Percentiles rank a stretch among this genome's conserved stretches.
Evolutionary conservation across 2,329 filamentous ascomycete species (phyloP).

Genomic region (Colletotrichum graminicola): DNA sequence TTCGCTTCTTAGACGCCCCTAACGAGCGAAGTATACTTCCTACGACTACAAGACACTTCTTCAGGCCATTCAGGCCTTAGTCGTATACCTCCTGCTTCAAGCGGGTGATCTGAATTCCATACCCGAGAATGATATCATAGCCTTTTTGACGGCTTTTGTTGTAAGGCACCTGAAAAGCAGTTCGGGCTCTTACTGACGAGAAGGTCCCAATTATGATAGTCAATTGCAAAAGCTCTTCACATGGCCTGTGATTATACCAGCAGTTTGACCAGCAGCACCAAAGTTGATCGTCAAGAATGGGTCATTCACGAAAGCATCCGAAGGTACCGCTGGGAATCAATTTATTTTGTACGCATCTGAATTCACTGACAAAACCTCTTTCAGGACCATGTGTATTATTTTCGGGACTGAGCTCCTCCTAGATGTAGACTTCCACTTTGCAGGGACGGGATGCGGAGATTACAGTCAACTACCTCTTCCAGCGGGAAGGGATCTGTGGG

Average conservation of each 20-base stretch:
- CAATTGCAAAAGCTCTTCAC: slow-evolving; percentile 12
- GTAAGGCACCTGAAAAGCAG: slow-evolving; percentile 4
- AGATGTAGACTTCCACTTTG: slow-evolving; percentile 12
- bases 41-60: slow-evolving; percentile 17
- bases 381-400: slow-evolving; percentile 23
- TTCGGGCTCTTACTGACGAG: neutral
- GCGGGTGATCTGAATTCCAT: slow-evolving; percentile 23
- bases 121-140: slow-evolving; percentile 2
- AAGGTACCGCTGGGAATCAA: neutral
- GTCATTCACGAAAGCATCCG: slow-evolving; percentile 18
- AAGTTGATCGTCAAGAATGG: slow-evolving; percentile 26
- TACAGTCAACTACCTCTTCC: slow-evolving; percentile 21
- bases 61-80: slow-evolving; percentile 20
- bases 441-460: neutral
- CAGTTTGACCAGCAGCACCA: slow-evolving; percentile 6
- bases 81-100: slow-evolving; percentile 26
- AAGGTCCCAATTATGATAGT: neutral
- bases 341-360: too few species aligned
- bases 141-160: neutral
- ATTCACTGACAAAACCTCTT: neutral
- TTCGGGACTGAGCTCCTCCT: slow-evolving; percentile 29
- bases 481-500: slow-evolving; percentile 24
- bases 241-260: neutral
- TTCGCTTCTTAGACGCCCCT: neutral
- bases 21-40: neutral